These are phyloP conservation scores for Anthracocystis walkeri DNA, from an alignment of 1,284 basidiomycete genomes.

Conservation along the genomic window DNA sequence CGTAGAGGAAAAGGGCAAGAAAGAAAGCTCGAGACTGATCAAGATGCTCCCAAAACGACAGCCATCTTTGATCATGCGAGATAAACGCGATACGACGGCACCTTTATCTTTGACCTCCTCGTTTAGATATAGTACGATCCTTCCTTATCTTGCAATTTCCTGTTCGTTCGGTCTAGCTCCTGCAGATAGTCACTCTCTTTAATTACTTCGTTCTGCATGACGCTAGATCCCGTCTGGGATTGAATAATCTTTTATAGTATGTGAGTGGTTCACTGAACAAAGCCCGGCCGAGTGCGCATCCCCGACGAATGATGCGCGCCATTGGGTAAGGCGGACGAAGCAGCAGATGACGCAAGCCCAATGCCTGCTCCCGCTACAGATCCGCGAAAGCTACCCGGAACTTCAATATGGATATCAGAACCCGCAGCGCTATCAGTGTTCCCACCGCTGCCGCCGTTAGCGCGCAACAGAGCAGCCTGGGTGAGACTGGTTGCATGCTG, in stretches of 20 bases:
- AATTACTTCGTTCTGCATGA: too few relatives aligned
- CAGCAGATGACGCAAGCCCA: constrained; percentile 18
- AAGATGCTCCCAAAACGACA: too few relatives aligned
- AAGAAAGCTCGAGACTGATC: too few relatives aligned
- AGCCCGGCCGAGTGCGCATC: constrained; percentile 30
- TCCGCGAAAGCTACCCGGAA: constrained; percentile 36
- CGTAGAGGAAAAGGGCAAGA: neutral
- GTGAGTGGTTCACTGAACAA: constrained; percentile 8
- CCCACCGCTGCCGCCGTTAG: constrained; percentile 17
- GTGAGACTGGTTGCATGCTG: constrained; percentile 33
- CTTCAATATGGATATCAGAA: constrained; percentile 33
- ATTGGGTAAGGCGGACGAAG: constrained; percentile 16
- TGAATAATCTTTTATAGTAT: neutral
- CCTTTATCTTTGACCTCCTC: neutral
- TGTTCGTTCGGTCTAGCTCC: too few relatives aligned
- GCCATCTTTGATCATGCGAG: constrained; percentile 4
- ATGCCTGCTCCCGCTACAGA: constrained; percentile 38
- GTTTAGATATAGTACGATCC: neutral
- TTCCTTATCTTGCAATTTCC: neutral
- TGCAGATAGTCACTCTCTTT: too few relatives aligned
- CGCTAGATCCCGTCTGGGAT: neutral
- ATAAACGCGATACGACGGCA: too few relatives aligned
- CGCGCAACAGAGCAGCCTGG: constrained; percentile 30
- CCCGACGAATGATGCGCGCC: constrained; percentile 12
- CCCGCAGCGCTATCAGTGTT: constrained; percentile 29